Percentiles rank a stretch among this genome's conserved stretches.
Conservation (phyloP, 2,329 filamentous ascomycete genomes). For the Lachnellula hyalina region DNA sequence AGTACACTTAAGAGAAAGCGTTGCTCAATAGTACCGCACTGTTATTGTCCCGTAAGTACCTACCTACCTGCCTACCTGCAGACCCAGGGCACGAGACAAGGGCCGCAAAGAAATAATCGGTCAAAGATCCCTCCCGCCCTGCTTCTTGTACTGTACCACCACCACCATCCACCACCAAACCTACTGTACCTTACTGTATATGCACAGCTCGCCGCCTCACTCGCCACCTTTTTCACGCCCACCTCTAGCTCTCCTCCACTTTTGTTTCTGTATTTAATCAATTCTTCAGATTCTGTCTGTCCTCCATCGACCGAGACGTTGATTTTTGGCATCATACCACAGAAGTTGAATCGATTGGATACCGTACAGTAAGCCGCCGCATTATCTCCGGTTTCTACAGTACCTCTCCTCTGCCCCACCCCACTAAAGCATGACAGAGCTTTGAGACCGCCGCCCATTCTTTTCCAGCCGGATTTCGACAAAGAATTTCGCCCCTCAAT, state of each 20-base stretch:
- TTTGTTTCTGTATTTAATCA: background rate
- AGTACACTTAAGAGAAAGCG: too few relatives aligned
- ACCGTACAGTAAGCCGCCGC: background rate
- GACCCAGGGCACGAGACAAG: slow-evolving; percentile 10
- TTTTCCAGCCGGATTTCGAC: slow-evolving; percentile 19
- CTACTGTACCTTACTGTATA: background rate
- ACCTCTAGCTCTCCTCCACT: background rate
- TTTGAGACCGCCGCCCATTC: slow-evolving; percentile 18
- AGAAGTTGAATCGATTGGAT: background rate
- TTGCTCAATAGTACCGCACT: too few relatives aligned
- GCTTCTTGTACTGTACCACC: background rate
- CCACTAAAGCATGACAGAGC: slow-evolving; percentile 22
- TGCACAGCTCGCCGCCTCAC: background rate
- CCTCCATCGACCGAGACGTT: background rate
- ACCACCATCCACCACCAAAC: background rate
- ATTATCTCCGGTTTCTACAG: background rate
- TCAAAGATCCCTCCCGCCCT: background rate
- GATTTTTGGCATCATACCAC: background rate
- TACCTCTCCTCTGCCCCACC: background rate
- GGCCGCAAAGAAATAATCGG: slow-evolving; percentile 13
- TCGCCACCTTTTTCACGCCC: background rate
- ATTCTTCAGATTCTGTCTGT: background rate
- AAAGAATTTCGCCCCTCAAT: slow-evolving; percentile 11
- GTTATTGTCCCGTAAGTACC: background rate
- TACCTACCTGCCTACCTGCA: background rate